Evolutionary conservation across 495 filamentous ascomycete genomes (phyloP).

Genomic region (Hypoxylon crocopeplum): DNA sequence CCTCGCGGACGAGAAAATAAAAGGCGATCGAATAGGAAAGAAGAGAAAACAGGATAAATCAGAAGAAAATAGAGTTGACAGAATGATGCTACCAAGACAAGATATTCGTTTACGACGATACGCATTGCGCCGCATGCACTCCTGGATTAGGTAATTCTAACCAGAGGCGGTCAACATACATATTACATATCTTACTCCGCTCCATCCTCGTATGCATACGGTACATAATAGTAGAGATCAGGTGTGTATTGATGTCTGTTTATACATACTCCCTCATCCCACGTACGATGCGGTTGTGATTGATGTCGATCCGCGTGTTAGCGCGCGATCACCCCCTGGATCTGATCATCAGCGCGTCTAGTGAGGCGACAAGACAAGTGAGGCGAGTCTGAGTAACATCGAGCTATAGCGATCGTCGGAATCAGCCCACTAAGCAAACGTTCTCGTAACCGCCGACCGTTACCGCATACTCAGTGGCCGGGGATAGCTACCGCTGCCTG

Average conservation of each 20-base stretch:
- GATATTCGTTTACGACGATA: slow-evolving; percentile 8
- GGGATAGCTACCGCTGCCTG: not conserved
- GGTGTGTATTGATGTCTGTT: not conserved
- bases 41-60: not conserved
- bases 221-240: no score
- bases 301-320: slow-evolving; percentile 18
- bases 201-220: no score
- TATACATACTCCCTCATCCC: not conserved
- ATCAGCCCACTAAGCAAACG: slow-evolving; percentile 7
- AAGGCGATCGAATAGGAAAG: not conserved
- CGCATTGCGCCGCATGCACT: slow-evolving; percentile 18
- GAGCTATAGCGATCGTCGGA: slow-evolving; percentile 23
- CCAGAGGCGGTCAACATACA: no score
- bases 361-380: slow-evolving; percentile 23
- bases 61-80: slow-evolving; percentile 4
- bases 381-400: slow-evolving; percentile 17
- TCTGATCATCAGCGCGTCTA: slow-evolving; percentile 15
- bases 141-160: no score
- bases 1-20: not conserved
- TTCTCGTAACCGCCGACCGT: slow-evolving; percentile 4
- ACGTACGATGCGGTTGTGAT: slow-evolving; percentile 12
- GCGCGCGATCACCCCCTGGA: slow-evolving; percentile 11
- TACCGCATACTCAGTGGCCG: slow-evolving; percentile 6
- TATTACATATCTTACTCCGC: no score
- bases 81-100: not conserved